Percentiles rank a stretch among this genome's conserved stretches.
Conservation (phyloP, 2,329 filamentous ascomycete species). For the Botrytis pseudocinerea region DNA sequence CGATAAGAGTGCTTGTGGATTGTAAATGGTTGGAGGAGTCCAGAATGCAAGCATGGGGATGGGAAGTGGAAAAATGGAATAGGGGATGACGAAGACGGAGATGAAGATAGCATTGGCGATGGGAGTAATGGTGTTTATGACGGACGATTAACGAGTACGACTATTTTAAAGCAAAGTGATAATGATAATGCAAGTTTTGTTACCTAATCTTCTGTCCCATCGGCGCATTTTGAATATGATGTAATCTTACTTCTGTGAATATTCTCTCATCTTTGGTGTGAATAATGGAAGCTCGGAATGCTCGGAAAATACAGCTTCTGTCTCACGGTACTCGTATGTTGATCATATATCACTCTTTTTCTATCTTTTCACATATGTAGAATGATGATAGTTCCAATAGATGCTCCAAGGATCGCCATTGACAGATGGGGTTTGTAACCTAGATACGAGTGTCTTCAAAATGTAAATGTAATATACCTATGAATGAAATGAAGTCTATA, state of each 20-base stretch:
- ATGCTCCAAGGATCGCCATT: not conserved
- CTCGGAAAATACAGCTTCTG: not conserved
- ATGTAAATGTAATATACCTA: not conserved
- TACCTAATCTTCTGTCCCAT: not conserved
- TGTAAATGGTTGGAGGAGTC: conserved; percentile 26
- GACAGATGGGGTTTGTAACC: not conserved
- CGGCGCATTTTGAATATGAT: not conserved
- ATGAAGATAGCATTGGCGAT: not conserved
- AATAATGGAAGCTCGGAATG: not conserved
- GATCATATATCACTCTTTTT: accelerated
- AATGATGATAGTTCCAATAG: not conserved
- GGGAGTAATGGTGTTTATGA: not conserved
- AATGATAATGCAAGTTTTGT: conserved; percentile 5
- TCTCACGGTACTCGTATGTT: not conserved
- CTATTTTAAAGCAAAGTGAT: not conserved
- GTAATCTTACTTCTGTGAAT: not conserved
- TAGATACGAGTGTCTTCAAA: no score
- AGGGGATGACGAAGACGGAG: not conserved
- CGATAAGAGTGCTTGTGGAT: conserved; percentile 46
- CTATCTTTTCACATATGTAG: not conserved
- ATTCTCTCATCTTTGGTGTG: not conserved
- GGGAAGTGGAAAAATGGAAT: not conserved
- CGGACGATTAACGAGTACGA: not conserved
- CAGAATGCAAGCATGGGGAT: not conserved
- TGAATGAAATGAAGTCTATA: not conserved